phyloP scores from a whole-genome alignment of 169 alveolate species.

The Plasmodium gallinaceum region DNA sequence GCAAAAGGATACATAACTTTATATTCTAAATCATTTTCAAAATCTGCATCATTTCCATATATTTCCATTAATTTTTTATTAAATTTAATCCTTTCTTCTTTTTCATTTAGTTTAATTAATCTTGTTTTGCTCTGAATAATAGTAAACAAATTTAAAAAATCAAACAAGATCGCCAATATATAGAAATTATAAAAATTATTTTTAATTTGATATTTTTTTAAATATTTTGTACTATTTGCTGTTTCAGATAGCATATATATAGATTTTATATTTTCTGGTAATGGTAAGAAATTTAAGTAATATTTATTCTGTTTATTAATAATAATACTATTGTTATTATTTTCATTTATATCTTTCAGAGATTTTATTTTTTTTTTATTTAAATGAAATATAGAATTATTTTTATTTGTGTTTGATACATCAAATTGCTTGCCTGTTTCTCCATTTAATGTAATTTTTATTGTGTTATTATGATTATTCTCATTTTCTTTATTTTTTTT shows the following conservation, averaged over 20 bases:
- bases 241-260: conserved; percentile 72
- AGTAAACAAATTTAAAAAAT: conserved; percentile 63
- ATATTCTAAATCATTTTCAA: conserved; percentile 62
- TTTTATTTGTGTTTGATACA: not conserved
- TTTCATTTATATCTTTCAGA: not conserved
- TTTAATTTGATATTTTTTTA: conserved; percentile 50
- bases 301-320: conserved; percentile 9
- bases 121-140: conserved; percentile 72
- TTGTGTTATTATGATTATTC: not conserved
- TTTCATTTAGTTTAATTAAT: conserved; percentile 43
- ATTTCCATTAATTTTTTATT: conserved; percentile 70
- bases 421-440: not conserved
- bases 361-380: conserved; percentile 1
- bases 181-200: conserved; percentile 74
- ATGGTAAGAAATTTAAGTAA: conserved; percentile 34
- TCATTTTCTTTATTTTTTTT: not conserved
- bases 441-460: not conserved
- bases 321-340: not conserved
- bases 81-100: conserved; percentile 60
- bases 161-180: conserved; percentile 44
- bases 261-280: conserved; percentile 73
- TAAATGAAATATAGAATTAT: not conserved
- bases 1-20: conserved; percentile 78
- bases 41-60: conserved; percentile 59
- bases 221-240: conserved; percentile 58